phyloP scores from a whole-genome alignment of 495 filamentous ascomycete species.

The Astrothelium macrocarpum region DNA sequence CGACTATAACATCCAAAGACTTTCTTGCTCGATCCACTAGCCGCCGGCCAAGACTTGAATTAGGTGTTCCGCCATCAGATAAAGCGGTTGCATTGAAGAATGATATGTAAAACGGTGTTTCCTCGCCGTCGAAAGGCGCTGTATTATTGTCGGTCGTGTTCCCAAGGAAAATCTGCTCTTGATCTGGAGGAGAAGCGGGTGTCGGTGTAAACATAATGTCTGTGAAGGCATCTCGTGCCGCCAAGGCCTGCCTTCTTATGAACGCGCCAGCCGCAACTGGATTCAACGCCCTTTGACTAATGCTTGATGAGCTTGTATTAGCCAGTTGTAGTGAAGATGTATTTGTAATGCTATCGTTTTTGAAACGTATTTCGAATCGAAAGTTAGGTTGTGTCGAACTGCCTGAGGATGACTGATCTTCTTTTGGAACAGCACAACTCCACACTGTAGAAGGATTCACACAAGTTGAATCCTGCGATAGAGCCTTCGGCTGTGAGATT shows the following conservation, averaged over 20 bases:
- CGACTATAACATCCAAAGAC: neutral
- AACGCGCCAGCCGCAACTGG: slow-evolving; percentile 21
- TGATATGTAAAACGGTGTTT: slow-evolving; percentile 60
- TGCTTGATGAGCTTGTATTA: neutral
- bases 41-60: neutral
- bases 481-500: slow-evolving; percentile 54
- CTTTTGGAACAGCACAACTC: slow-evolving; percentile 75
- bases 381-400: slow-evolving; percentile 62
- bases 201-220: slow-evolving; percentile 41
- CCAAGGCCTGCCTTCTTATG: slow-evolving; percentile 15
- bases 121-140: slow-evolving; percentile 52
- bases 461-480: slow-evolving; percentile 51
- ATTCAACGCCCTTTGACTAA: slow-evolving; percentile 15
- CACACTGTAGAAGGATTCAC: slow-evolving; percentile 60
- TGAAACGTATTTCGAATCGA: slow-evolving; percentile 66
- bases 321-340: slow-evolving; percentile 18
- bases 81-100: slow-evolving; percentile 20
- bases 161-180: slow-evolving; percentile 69
- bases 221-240: slow-evolving; percentile 5
- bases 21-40: neutral
- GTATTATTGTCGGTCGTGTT: slow-evolving; percentile 67
- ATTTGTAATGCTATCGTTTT: slow-evolving; percentile 53
- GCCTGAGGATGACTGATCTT: slow-evolving; percentile 54
- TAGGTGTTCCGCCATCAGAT: neutral
- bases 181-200: slow-evolving; percentile 53